A percentile compares a stretch with the other conserved stretches of the same genome.
Evolutionary conservation across 2,329 filamentous ascomycete species (phyloP).

Genomic region (Xylaria polymorpha): DNA sequence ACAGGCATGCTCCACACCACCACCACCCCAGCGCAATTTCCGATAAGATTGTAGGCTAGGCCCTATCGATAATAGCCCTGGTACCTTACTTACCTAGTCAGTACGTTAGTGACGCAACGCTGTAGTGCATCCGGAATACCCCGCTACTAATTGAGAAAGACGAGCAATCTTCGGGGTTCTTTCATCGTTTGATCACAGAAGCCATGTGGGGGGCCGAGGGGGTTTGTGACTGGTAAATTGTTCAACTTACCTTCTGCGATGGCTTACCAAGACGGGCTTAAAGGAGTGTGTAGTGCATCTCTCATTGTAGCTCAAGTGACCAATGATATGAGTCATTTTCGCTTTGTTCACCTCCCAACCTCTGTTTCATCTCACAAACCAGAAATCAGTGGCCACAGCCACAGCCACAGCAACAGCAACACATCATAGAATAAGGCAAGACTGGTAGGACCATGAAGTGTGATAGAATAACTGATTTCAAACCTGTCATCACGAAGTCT

Average conservation of each 20-base stretch:
- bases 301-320: conserved; percentile 23
- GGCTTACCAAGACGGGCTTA: conserved; percentile 6
- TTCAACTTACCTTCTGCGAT: conserved; percentile 2
- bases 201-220: conserved; percentile 23
- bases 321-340: conserved; percentile 45
- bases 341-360: background rate
- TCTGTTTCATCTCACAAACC: background rate
- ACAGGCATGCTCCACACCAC: background rate
- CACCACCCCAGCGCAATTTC: no score
- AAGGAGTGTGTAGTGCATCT: background rate
- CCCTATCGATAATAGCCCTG: no score
- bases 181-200: conserved; percentile 13
- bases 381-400: no score
- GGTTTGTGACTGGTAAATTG: conserved; percentile 20
- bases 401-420: background rate
- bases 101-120: background rate
- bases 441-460: background rate
- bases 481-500: background rate
- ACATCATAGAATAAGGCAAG: background rate
- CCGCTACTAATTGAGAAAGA: conserved; percentile 20
- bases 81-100: no score
- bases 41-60: no score
- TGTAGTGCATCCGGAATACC: conserved; percentile 14
- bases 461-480: background rate
- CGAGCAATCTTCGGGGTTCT: conserved; percentile 11